Base-by-base conservation (phyloP, 345 rosid genomes). In the Heritiera fomes region DNA sequence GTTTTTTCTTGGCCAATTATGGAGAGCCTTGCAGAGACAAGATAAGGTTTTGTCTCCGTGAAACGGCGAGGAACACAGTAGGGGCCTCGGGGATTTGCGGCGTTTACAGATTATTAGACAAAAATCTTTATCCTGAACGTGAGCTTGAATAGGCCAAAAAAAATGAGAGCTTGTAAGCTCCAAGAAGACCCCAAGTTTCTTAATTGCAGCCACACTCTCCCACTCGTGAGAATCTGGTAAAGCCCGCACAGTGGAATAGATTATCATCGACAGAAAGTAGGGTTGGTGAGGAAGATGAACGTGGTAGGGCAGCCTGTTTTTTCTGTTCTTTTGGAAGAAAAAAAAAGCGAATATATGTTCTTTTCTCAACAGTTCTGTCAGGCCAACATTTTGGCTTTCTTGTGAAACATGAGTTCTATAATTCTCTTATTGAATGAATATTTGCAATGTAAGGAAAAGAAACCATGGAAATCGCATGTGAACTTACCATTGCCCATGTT, bases 81-180 rank as follows among this genome's bases (percentile, higher is more conserved):
- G 75, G 77, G 75, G 46, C 71, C 79, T 62, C n/a, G 2, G 64
- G 59, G 78, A 78, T 85, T 49, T 71, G 73, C 60, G 80, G 83
- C 79, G 72, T 68, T 78, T 7, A 1, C 78, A 18, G 66, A 52
- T 28, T 81, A 45, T 34, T 52, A 4, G 79, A 66, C 79, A 71
- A 14, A 13, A 65, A 56, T 18, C 67, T 67, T 59, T 23, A 3
- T 6, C 23, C 8, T 38, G 17, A 32, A 71, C 23, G 0, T 8
- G n/a, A 49, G 28, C 10, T 58, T 43, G 71, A 65, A 65, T 23
- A 23, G 28, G 28, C 28, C 28, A 23, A 23, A 23, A 23, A 23
- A 40, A 32, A 71, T 46, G 0, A 18, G n/a, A 49, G 28, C 10
- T 58, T 43, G 71, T 40, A 65, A 65, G 49, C 7, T 67, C 4